Evolutionary conservation across 257 asterid species (phyloP), one percentile per base, ranked within the genome.

Genomic region (Capsicum pubescens): DNA sequence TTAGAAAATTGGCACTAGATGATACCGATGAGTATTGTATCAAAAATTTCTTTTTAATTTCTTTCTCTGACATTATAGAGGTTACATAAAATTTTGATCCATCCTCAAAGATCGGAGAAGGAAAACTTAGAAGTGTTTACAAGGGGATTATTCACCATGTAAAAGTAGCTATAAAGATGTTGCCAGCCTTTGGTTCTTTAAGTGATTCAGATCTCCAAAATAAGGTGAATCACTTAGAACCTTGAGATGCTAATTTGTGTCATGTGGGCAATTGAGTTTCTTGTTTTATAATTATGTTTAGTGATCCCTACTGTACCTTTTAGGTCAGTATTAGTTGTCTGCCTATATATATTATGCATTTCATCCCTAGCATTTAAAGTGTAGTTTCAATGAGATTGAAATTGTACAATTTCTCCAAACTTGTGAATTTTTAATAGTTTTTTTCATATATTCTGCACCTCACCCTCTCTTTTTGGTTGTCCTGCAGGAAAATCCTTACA

Each of bases 141-240:
- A 94, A 89, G 89, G 98, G 98, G 78, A 85, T 82, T n/a, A 87
- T 94, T 90, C 84, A 86, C 88, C 87, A 90, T 79, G 84, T 84
- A 78, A 91, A 90, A 89, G 95, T 92, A 83, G 98, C 98, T 86
- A 92, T 96, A 84, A 96, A 88, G 90, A 92, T 96, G 98, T 82
- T 96, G 84, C 95, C 95, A 8, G 91, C 94, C 61, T 86, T 87
- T 82, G 96, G 95, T 88, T 91, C 94, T 84, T 92, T 87, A 84
- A 93, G 97, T 83, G 97, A 93, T 86, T 84, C 88, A 0, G 98
- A 93, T 85, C 94, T 96, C 90, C 91, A 86, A 88, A 85, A 86
- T 76, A 92, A 95, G 97, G 99, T 94, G 88, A 85, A 48, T 32
- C 84, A 32, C 57, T 66, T 32, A 50, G 60, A 82, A 66, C 26